Base-by-base conservation (phyloP, 2,329 filamentous ascomycete species). In the Clarireedia sp. region DNA sequence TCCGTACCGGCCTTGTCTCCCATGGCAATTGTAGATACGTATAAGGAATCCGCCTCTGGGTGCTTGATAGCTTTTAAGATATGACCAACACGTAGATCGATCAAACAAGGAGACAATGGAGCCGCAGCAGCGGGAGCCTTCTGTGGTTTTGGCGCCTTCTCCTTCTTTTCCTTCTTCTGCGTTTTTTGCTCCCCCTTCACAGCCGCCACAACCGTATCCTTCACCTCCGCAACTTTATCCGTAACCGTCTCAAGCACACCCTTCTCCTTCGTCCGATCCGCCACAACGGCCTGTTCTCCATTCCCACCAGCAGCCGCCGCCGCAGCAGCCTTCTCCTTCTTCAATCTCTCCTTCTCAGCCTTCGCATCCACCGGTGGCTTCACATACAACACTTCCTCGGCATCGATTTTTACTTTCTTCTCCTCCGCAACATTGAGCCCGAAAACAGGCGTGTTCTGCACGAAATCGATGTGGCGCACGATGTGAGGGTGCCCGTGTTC, bases 61-160 rank as follows among this genome's bases (percentile, higher is more conserved):
- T 99, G 94, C 72, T 90, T 87, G 74, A 94, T 81, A 51, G 91
- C 91, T 75, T 96, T 95, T 68, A 99, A 85, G 66, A 99, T 96
- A 77, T 97, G 94, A 59, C 94, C 94, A 59, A 99, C 92, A 61
- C 94, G 86, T 51, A 99, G 85, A 71, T 99, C 94, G 69, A 99
- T 96, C 59, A 96, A 81, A 57, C 81, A 78, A 2, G 94, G 94
- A 1, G 89, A 89, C 5, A 90, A 83, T 1, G 89, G 87, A 12
- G 90, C 86, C 50, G 90, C 80, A 49, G 82, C 79, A 5, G 89
- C 74, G 3, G 82, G 75, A 6, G 83, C 78, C 70, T 85, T 84
- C 58, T 77, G 84, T 61, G 81, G 82, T 75, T 92, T 94, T 54
- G 87, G 86, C 46, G 84, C 81, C 76, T 95, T 95, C 68, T 87